Evolutionary conservation across 2,329 filamentous ascomycete species (phyloP).

Genomic region (Ophiocordyceps camponoti-saundersi): DNA sequence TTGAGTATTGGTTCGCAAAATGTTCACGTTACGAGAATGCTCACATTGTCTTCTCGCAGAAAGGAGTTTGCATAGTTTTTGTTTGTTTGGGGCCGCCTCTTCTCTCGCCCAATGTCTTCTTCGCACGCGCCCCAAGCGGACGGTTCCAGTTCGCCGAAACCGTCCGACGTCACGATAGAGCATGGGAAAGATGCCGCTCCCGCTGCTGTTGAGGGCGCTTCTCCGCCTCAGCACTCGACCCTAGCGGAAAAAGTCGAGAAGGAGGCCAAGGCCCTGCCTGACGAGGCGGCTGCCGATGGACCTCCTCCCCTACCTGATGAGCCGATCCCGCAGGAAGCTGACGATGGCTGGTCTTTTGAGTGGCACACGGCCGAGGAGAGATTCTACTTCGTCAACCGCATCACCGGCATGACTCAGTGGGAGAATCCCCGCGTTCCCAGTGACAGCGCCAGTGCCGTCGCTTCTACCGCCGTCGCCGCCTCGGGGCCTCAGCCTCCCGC

Average conservation of each 20-base stretch:
- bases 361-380: conserved; percentile 54
- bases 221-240: conserved; percentile 1
- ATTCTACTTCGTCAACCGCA: conserved; percentile 76
- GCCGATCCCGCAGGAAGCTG: conserved; percentile 34
- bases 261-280: conserved; percentile 10
- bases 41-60: conserved; percentile 11
- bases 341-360: conserved; percentile 64
- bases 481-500: conserved; percentile 10
- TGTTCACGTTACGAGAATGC: conserved; percentile 13
- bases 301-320: conserved; percentile 28
- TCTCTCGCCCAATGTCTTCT: conserved; percentile 1
- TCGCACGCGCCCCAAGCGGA: conserved; percentile 1
- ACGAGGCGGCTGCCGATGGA: conserved; percentile 11
- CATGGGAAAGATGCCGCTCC: conserved; percentile 4
- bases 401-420: conserved; percentile 62
- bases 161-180: conserved; percentile 2
- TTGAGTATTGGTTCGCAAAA: conserved; percentile 14
- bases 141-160: conserved; percentile 4
- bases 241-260: neutral
- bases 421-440: conserved; percentile 64
- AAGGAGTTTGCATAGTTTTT: neutral
- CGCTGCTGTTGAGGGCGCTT: conserved; percentile 1
- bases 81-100: neutral
- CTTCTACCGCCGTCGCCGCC: conserved; percentile 9
- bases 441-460: conserved; percentile 9